A percentile compares a stretch with the other conserved stretches of the same genome.
phyloP scores from a whole-genome alignment of 305 asterid species.

The Fraxinus baroniana region DNA sequence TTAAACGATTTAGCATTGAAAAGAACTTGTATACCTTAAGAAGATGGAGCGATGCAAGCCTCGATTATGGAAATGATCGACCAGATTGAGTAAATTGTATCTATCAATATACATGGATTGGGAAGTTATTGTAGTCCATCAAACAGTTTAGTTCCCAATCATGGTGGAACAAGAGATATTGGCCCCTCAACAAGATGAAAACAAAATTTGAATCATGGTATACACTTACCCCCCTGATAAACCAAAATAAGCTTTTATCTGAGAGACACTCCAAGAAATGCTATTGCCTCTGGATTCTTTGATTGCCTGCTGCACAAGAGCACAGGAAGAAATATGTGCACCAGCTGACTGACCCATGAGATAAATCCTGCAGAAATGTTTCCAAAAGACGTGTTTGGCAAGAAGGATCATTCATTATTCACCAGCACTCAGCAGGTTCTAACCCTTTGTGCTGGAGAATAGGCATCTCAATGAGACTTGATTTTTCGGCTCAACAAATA shows the following conservation, averaged over 20 bases:
- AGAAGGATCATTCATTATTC: neutral
- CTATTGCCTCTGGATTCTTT: slow-evolving; percentile 73
- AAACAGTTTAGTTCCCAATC: slow-evolving; percentile 6
- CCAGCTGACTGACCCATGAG: slow-evolving; percentile 99
- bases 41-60: slow-evolving; percentile 92
- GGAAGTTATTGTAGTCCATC: slow-evolving; percentile 6
- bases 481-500: neutral
- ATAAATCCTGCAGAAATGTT: slow-evolving; percentile 59
- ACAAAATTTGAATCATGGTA: neutral
- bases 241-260: slow-evolving; percentile 94
- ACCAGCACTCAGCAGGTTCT: neutral
- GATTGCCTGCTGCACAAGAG: slow-evolving; percentile 77
- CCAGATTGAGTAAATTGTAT: slow-evolving; percentile 76
- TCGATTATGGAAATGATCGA: slow-evolving; percentile 84
- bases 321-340: slow-evolving; percentile 94
- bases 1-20: neutral
- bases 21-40: slow-evolving; percentile 56
- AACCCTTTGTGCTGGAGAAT: neutral
- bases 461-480: slow-evolving; percentile 1
- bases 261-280: slow-evolving; percentile 76
- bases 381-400: neutral
- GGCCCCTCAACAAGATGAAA: slow-evolving; percentile 28
- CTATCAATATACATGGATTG: slow-evolving; percentile 38
- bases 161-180: slow-evolving; percentile 8
- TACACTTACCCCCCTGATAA: slow-evolving; percentile 89